Evolutionary conservation across 768 basidiomycete species (phyloP).

Genomic region (Suillus plorans): DNA sequence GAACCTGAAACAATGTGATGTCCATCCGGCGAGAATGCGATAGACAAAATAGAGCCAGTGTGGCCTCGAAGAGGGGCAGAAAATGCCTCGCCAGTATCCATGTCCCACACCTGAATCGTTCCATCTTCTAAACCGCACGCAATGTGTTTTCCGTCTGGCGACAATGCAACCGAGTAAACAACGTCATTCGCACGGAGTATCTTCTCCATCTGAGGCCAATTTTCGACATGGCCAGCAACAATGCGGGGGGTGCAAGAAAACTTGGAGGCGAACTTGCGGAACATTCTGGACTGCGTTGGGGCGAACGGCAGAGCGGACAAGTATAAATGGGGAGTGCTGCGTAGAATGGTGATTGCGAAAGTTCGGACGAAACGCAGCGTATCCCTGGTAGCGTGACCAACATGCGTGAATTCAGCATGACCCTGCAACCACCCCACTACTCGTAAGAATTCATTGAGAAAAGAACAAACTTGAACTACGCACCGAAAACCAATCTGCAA

Average conservation of each 20-base stretch:
- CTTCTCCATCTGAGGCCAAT: conserved; percentile 6
- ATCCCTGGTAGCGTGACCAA: conserved; percentile 5
- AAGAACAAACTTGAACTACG: neutral
- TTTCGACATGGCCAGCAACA: neutral
- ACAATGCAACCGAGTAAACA: neutral
- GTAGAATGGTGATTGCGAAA: conserved; percentile 12
- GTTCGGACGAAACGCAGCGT: conserved; percentile 11
- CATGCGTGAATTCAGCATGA: neutral
- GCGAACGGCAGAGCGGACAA: conserved; percentile 25
- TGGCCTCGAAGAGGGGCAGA: too few species aligned
- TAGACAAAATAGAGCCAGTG: fast-evolving
- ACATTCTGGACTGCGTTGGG: conserved; percentile 19
- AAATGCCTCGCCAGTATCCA: neutral
- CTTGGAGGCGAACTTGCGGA: conserved; percentile 15
- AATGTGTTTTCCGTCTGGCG: conserved; percentile 1
- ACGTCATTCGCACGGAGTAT: fast-evolving
- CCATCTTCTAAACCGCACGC: conserved; percentile 9
- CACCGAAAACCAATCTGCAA: neutral
- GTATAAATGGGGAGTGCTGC: conserved; percentile 26
- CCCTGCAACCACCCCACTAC: neutral
- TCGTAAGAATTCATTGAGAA: neutral
- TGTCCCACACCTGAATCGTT: conserved; percentile 15
- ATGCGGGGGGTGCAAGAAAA: neutral
- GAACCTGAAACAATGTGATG: conserved; percentile 9
- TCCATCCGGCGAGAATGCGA: neutral